A percentile compares a stretch with the other conserved stretches of the same genome.
Evolutionary conservation across 1,284 basidiomycete genomes (phyloP).

Genomic region (Inonotus hispidus): DNA sequence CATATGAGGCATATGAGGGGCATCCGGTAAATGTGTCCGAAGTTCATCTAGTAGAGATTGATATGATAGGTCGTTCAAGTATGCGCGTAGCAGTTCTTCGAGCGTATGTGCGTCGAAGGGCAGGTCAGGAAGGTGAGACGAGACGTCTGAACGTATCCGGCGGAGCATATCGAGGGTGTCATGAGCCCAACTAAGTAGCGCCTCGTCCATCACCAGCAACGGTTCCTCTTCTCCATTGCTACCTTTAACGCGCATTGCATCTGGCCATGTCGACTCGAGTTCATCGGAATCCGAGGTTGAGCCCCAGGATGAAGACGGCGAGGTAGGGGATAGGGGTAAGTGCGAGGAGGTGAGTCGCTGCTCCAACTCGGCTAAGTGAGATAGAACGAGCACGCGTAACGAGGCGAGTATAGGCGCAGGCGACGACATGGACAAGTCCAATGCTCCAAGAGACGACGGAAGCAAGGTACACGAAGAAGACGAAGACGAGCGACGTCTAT

Average conservation of each 20-base stretch:
- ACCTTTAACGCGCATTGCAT: not conserved
- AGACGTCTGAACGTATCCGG: too few relatives aligned
- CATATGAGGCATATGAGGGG: slow-evolving; percentile 34
- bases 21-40: slow-evolving; percentile 27
- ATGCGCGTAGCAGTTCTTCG: slow-evolving; percentile 43
- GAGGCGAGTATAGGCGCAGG: slow-evolving; percentile 57
- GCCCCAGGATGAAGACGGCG: not conserved
- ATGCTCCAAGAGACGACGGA: slow-evolving; percentile 52
- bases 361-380: slow-evolving; percentile 70
- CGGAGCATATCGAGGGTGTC: too few relatives aligned
- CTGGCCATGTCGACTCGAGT: slow-evolving; percentile 23
- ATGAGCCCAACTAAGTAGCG: slow-evolving; percentile 55
- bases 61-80: slow-evolving; percentile 47
- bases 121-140: too few relatives aligned
- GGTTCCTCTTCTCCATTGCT: not conserved
- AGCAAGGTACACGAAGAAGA: too few relatives aligned
- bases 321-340: slow-evolving; percentile 27
- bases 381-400: slow-evolving; percentile 62
- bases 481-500: slow-evolving; percentile 22
- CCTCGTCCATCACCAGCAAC: slow-evolving; percentile 39
- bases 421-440: slow-evolving; percentile 54
- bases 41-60: slow-evolving; percentile 40
- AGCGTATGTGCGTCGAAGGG: slow-evolving; percentile 44
- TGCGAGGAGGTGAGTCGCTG: slow-evolving; percentile 43
- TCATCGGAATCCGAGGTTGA: slow-evolving; percentile 27